Conservation (phyloP, 768 basidiomycete genomes). For the Leccinum subgranulosum region DNA sequence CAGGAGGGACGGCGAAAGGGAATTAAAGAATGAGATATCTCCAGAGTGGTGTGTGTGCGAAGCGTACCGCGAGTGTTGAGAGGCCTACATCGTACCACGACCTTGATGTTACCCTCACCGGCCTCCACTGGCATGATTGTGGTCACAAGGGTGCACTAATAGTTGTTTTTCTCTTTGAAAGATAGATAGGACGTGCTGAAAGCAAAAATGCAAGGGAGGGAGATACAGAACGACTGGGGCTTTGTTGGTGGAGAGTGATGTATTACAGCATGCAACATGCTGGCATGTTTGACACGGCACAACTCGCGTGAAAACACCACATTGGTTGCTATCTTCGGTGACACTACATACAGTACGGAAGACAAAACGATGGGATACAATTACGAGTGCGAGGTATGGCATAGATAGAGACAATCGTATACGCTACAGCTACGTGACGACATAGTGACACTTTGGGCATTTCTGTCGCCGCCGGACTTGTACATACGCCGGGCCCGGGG, state of each 20-base stretch:
- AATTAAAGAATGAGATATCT: neutral
- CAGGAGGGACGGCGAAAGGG: neutral
- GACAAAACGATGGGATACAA: neutral
- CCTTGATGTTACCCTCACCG: slow-evolving; percentile 89
- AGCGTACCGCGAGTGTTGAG: slow-evolving; percentile 88
- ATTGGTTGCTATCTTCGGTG: slow-evolving; percentile 5
- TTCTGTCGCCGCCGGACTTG: neutral
- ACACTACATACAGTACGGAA: slow-evolving; percentile 2
- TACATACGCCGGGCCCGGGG: neutral
- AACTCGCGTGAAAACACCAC: slow-evolving; percentile 20
- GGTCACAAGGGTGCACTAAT: slow-evolving; percentile 16
- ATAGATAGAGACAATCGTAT: neutral
- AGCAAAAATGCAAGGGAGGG: slow-evolving; percentile 2
- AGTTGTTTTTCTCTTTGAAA: slow-evolving; percentile 10
- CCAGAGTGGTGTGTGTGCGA: slow-evolving; percentile 2
- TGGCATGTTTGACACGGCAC: slow-evolving; percentile 16
- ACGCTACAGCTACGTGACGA: neutral
- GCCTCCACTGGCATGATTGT: slow-evolving; percentile 58
- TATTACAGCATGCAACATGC: slow-evolving; percentile 3
- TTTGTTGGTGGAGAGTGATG: slow-evolving; percentile 4
- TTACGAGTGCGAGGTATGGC: neutral
- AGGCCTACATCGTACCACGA: slow-evolving; percentile 93
- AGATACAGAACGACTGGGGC: neutral
- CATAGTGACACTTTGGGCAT: neutral
- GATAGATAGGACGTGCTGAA: slow-evolving; percentile 8